These are phyloP conservation scores for Dictyostelium firmibasis DNA, from an alignment of 78 protist species.

Conservation along the genomic window DNA sequence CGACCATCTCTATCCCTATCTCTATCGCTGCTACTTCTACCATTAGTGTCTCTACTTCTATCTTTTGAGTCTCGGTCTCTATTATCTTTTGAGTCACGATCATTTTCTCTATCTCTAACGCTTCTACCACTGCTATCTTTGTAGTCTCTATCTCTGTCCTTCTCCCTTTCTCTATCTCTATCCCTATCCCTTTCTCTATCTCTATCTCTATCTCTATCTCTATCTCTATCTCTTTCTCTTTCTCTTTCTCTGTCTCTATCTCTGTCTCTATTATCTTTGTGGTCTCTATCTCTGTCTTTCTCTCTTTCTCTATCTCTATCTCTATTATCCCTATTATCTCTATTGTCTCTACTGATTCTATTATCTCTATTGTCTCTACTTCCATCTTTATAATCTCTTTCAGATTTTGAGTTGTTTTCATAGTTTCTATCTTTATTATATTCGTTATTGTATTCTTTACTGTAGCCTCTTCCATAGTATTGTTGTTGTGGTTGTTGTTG, in stretches of 20 bases:
- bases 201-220: background rate
- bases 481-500: background rate
- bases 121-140: background rate
- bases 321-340: background rate
- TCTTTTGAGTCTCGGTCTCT: background rate
- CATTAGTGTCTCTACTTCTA: background rate
- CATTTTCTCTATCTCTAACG: background rate
- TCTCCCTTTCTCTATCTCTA: background rate
- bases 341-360: background rate
- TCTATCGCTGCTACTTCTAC: background rate
- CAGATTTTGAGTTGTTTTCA: background rate
- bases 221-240: background rate
- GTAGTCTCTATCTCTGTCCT: background rate
- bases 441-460: background rate
- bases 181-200: background rate
- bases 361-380: background rate
- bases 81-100: background rate
- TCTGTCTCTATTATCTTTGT: background rate
- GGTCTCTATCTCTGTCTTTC: background rate
- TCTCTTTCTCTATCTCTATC: background rate
- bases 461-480: background rate
- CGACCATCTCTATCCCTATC: background rate
- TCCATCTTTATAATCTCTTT: background rate
- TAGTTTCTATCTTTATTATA: background rate
- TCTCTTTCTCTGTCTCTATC: background rate